Evolutionary conservation across 2,329 filamentous ascomycete species (phyloP).

Genomic region (Pseudopithomyces maydicus): DNA sequence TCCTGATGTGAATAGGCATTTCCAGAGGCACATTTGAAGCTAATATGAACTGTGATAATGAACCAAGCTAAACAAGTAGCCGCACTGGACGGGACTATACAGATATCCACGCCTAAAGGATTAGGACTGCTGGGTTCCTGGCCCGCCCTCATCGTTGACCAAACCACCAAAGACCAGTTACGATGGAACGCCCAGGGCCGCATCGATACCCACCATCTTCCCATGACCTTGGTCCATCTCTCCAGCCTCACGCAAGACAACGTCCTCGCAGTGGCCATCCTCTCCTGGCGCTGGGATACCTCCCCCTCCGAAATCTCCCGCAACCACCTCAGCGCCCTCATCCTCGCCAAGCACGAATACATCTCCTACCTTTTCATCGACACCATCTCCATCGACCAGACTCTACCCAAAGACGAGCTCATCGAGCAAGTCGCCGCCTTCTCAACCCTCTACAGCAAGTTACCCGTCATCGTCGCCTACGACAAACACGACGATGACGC

Average conservation of each 20-base stretch:
- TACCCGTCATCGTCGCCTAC: not conserved
- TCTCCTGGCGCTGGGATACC: conserved; percentile 1
- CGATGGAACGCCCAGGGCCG: not conserved
- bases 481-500: not conserved
- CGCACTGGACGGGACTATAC: too few relatives aligned
- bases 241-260: not conserved
- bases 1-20: too few relatives aligned
- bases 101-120: too few relatives aligned
- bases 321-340: not conserved
- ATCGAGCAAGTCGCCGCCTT: not conserved
- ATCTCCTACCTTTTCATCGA: conserved; percentile 1
- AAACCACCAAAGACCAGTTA: not conserved
- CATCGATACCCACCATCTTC: not conserved
- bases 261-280: not conserved
- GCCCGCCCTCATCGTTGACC: not conserved
- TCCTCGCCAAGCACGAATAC: not conserved
- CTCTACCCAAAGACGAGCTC: not conserved
- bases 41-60: too few relatives aligned
- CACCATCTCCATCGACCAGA: not conserved
- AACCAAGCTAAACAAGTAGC: too few relatives aligned
- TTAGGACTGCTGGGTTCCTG: not conserved
- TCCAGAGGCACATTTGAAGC: too few relatives aligned
- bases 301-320: not conserved
- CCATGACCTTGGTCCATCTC: not conserved
- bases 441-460: not conserved